phyloP scores from a whole-genome alignment of 345 rosid species.

The Zanthoxylum bungeanum region DNA sequence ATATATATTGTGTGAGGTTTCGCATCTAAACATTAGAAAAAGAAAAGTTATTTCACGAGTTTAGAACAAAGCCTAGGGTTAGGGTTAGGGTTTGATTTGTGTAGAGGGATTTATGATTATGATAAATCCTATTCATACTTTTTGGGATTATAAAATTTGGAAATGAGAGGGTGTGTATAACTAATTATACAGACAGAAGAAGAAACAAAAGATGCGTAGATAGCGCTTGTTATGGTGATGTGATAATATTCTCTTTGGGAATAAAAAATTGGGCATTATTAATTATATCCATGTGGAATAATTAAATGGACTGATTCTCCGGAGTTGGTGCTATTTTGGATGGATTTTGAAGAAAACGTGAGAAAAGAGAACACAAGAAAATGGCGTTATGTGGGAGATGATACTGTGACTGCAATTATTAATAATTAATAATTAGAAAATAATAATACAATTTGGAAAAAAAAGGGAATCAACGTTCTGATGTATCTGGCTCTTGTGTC shows the following conservation, averaged over 20 bases:
- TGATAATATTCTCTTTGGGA: slow-evolving; percentile 47
- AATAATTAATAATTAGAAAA: slow-evolving; percentile 32
- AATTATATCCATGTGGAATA: slow-evolving; percentile 30
- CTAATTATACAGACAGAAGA: slow-evolving; percentile 25
- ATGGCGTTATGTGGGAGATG: slow-evolving; percentile 39
- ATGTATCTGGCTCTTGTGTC: slow-evolving; percentile 50
- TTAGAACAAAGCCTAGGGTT: not conserved
- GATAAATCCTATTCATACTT: slow-evolving; percentile 3
- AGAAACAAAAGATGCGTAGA: slow-evolving; percentile 48
- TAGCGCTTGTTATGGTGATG: slow-evolving; percentile 35
- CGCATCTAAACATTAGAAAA: slow-evolving; percentile 3
- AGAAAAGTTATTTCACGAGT: too few species aligned
- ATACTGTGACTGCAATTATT: slow-evolving; percentile 23
- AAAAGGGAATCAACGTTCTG: slow-evolving; percentile 76
- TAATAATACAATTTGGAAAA: slow-evolving; percentile 31
- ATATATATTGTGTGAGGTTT: too few species aligned
- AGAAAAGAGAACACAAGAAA: slow-evolving; percentile 38
- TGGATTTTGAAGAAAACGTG: slow-evolving; percentile 36
- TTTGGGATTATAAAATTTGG: not conserved
- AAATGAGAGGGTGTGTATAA: slow-evolving; percentile 1
- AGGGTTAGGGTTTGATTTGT: slow-evolving; percentile 26
- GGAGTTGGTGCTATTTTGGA: slow-evolving; percentile 67
- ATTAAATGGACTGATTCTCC: slow-evolving; percentile 55
- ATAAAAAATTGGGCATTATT: slow-evolving; percentile 14
- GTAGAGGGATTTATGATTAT: not conserved